Evolutionary conservation across 2,329 filamentous ascomycete species (phyloP).

Genomic region (Fusarium pseudograminearum): DNA sequence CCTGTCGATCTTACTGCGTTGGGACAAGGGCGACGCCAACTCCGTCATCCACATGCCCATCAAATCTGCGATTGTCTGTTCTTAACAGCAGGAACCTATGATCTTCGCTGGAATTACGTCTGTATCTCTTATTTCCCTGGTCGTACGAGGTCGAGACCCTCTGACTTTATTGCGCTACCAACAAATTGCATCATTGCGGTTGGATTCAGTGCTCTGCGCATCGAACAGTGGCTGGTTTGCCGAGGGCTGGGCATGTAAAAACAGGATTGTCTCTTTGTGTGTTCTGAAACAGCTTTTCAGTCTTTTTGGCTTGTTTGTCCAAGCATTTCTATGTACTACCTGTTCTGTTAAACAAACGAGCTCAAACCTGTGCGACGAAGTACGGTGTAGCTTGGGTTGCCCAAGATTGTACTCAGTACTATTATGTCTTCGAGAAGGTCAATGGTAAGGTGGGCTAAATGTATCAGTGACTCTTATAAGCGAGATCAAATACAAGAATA

Average conservation of each 20-base stretch:
- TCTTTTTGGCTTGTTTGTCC: not conserved
- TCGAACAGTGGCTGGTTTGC: conserved; percentile 1
- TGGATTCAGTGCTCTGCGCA: not conserved
- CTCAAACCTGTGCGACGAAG: not conserved
- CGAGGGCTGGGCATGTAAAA: not conserved
- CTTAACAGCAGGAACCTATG: not conserved
- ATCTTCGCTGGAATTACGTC: conserved; percentile 21
- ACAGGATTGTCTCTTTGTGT: conserved; percentile 17
- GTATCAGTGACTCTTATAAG: too few relatives aligned
- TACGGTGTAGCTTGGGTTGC: fast-evolving
- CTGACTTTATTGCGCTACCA: not conserved
- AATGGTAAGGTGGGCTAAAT: not conserved
- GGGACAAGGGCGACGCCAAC: conserved; percentile 24
- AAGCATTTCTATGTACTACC: not conserved
- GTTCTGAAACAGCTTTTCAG: not conserved
- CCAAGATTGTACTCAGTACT: too few relatives aligned
- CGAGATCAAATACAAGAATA: too few relatives aligned
- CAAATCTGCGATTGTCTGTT: not conserved
- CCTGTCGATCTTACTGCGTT: conserved; percentile 26
- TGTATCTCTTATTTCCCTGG: conserved; percentile 10
- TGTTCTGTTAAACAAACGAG: not conserved
- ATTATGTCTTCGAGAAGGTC: fast-evolving
- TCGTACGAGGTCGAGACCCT: not conserved
- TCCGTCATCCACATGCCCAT: conserved; percentile 30
- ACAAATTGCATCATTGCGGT: conserved; percentile 34